phyloP scores from a whole-genome alignment of 2,329 filamentous ascomycete genomes.

The Ophiosphaerella herpotricha region DNA sequence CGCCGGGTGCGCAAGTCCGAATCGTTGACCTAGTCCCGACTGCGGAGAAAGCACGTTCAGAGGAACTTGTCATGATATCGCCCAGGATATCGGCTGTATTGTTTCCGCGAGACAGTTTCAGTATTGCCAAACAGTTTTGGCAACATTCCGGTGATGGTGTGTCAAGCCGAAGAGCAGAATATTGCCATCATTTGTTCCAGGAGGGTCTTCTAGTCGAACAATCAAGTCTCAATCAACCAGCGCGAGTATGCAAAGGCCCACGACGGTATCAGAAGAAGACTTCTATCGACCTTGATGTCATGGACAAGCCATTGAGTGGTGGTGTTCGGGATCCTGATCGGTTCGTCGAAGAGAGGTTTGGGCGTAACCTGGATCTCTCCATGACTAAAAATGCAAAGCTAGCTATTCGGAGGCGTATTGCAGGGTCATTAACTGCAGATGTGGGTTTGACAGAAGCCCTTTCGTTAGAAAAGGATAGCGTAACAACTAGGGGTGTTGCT shows the following conservation, averaged over 20 bases:
- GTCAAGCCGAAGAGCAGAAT: conserved; percentile 88
- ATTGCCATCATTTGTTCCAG: conserved; percentile 75
- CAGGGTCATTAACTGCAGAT: conserved; percentile 78
- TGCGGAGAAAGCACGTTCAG: conserved; percentile 56
- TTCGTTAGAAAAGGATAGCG: conserved; percentile 52
- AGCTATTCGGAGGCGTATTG: conserved; percentile 85
- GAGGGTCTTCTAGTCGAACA: conserved; percentile 67
- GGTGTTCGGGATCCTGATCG: conserved; percentile 70
- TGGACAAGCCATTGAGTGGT: conserved; percentile 19
- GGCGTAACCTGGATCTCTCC: conserved; percentile 81
- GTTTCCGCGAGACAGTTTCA: conserved; percentile 68
- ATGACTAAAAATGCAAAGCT: conserved; percentile 81
- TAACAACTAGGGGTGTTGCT: conserved; percentile 52
- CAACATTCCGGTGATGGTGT: conserved; percentile 93
- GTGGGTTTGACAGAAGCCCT: conserved; percentile 67
- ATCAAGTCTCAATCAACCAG: conserved; percentile 42
- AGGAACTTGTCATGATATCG: conserved; percentile 50
- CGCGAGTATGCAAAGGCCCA: conserved; percentile 68
- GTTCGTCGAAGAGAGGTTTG: conserved; percentile 93
- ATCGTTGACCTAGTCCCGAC: conserved; percentile 69
- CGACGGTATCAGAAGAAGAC: conserved; percentile 74
- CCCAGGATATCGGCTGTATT: conserved; percentile 63
- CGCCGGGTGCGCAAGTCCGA: conserved; percentile 58
- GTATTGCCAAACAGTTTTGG: conserved; percentile 91
- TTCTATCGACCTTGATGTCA: conserved; percentile 52